Base-by-base conservation (phyloP, 2,329 filamentous ascomycete genomes). In the Aspergillus glaucus region DNA sequence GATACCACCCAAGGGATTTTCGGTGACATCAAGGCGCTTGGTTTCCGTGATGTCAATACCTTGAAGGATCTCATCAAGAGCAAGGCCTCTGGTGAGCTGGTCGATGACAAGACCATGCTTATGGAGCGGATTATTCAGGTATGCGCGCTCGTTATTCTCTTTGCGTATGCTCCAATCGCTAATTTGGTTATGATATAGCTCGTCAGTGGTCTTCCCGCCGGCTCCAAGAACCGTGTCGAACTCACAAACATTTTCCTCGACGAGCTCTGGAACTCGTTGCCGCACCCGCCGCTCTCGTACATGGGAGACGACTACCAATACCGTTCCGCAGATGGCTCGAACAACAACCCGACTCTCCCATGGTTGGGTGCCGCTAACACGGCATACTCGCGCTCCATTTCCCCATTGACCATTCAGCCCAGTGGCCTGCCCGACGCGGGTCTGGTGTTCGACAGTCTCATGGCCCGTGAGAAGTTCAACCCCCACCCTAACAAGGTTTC, bases 31-130 rank as follows among this genome's bases (percentile, higher is more conserved):
- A 80, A 74, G 53, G 68, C 76, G 4, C 65, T 88, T 65, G 77
- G 54, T 50, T 74, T 67, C 34, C 59, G 67, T 74, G 85, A 88
- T 55, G 62, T 86, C 41, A 78, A 79, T 58, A 87, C 85, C 0
- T 69, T 88, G 15, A 66, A 79, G 41, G 74, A 79, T 4, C 69
- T 88, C 34, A 71, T 88, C 49, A 77, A 79, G 47, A 75, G 72
- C 52, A 83, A 87, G 66, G 65, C 83, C 28, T 84, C 80, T 56
- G 83, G 85, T 1, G 76, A 80, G 43, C 73, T 84, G 9, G 68
- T 81, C 4, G 84, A 92, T 58, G 88, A 92, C 71, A 87, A 86
- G 69, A 86, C 83, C 1, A 86, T 88, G 75, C 73, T 88, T 41
- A 87, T 89, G 81, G 86, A 89, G 65, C 75, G 80, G 6, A 76